These are phyloP conservation scores for Kodamaea arcana DNA, from an alignment of 1,139 yeast species.

Conservation along the genomic window DNA sequence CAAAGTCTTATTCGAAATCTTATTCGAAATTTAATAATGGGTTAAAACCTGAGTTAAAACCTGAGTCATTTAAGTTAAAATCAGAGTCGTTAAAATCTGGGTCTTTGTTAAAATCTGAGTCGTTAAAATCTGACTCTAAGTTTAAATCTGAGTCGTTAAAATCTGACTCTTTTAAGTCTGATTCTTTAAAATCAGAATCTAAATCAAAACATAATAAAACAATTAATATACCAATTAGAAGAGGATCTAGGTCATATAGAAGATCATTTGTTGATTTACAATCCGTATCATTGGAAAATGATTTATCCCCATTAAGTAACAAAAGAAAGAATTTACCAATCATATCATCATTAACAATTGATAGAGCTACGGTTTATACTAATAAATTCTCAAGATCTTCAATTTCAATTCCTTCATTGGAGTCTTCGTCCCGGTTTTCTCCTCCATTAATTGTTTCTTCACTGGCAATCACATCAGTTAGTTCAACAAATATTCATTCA, in stretches of 20 bases:
- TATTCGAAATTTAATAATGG: no score
- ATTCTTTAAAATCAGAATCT: not conserved
- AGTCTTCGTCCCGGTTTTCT: conserved; percentile 1
- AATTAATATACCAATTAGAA: conserved; percentile 4
- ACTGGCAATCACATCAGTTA: conserved; percentile 4
- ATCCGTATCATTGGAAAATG: not conserved
- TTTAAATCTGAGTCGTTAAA: no score
- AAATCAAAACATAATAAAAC: not conserved
- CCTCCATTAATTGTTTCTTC: conserved; percentile 2
- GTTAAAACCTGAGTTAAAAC: no score
- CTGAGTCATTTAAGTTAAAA: no score
- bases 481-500: conserved; percentile 4
- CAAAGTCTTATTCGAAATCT: not conserved
- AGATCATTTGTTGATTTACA: conserved; percentile 2
- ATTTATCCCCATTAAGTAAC: not conserved
- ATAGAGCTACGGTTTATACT: conserved; percentile 2
- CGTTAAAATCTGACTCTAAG: not conserved
- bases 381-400: conserved; percentile 2
- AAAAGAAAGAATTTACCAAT: not conserved
- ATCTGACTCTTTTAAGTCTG: no score
- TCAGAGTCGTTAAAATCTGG: no score
- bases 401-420: conserved; percentile 3
- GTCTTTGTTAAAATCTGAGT: not conserved
- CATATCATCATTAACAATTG: not conserved
- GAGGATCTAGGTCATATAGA: conserved; percentile 1